phyloP scores from a whole-genome alignment of 257 asterid genomes.

The Henckelia pumila region DNA sequence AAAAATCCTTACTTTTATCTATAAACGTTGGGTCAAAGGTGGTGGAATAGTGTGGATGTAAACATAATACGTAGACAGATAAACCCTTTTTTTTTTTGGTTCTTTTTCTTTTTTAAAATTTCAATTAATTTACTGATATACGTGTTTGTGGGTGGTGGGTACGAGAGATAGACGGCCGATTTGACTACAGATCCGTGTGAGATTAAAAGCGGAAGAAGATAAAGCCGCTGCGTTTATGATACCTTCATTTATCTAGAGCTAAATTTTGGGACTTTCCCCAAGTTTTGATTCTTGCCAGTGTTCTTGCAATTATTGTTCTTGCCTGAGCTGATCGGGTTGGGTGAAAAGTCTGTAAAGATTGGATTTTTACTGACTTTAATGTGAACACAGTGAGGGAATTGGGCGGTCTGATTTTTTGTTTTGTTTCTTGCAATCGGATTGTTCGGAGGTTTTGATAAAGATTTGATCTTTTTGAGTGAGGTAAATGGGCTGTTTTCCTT shows the following conservation, averaged over 20 bases:
- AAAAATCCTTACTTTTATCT: no score
- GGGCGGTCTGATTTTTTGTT: constrained; percentile 26
- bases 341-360: constrained; percentile 18
- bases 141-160: constrained; percentile 19
- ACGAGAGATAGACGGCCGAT: constrained; percentile 26
- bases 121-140: constrained; percentile 4
- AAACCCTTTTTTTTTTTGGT: not conserved
- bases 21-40: constrained; percentile 37
- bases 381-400: constrained; percentile 18
- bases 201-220: constrained; percentile 47
- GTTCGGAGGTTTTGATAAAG: constrained; percentile 29
- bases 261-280: constrained; percentile 23
- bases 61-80: constrained; percentile 21
- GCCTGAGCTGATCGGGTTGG: constrained; percentile 25
- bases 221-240: constrained; percentile 50
- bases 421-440: constrained; percentile 34
- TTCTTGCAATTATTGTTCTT: constrained; percentile 12
- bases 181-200: constrained; percentile 24
- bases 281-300: constrained; percentile 19
- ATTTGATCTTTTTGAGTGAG: constrained; percentile 40
- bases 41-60: constrained; percentile 33
- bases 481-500: constrained; percentile 91
- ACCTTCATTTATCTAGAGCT: constrained; percentile 31
- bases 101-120: no score
- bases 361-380: constrained; percentile 27